Conservation (phyloP, 768 basidiomycete genomes). For the Saitozyma sp. region DNA sequence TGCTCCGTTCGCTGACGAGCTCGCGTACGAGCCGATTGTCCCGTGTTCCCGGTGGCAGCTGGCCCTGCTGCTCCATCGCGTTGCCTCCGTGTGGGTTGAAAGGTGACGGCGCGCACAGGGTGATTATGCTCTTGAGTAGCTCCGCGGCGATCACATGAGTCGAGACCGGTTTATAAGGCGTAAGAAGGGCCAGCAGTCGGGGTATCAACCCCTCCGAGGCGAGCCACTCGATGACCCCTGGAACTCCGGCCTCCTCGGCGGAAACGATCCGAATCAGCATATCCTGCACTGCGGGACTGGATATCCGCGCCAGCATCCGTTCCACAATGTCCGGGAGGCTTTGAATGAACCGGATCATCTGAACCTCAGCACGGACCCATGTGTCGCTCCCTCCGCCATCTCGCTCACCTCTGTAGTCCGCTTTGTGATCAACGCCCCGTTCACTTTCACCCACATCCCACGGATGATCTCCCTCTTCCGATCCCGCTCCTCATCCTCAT, state of each 20-base stretch:
- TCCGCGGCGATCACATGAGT: constrained; percentile 86
- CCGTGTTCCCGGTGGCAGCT: constrained; percentile 31
- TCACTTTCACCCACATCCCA: constrained; percentile 92
- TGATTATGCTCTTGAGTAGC: constrained; percentile 89
- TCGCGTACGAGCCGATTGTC: constrained; percentile 83
- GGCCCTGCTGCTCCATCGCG: constrained; percentile 48
- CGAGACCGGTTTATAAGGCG: constrained; percentile 70
- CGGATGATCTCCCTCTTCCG: constrained; percentile 72
- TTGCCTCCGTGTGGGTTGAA: constrained; percentile 67
- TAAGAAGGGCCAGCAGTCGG: constrained; percentile 75
- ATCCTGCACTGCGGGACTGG: constrained; percentile 87
- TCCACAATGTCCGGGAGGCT: constrained; percentile 77
- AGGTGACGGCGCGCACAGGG: constrained; percentile 84
- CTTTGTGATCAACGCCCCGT: constrained; percentile 80
- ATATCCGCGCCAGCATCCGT: constrained; percentile 78
- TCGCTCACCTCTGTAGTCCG: constrained; percentile 77
- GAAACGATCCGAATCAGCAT: constrained; percentile 83
- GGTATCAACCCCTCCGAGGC: constrained; percentile 79
- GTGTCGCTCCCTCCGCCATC: background rate
- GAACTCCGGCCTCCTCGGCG: constrained; percentile 77
- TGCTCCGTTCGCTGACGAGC: constrained; percentile 70
- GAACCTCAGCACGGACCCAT: background rate
- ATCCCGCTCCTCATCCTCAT: constrained; percentile 72
- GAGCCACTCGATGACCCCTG: constrained; percentile 89
- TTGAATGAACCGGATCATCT: constrained; percentile 94